Percentiles rank a stretch among this genome's conserved stretches.
Conservation (phyloP, 2,329 filamentous ascomycete genomes). For the Blastomyces parvus region DNA sequence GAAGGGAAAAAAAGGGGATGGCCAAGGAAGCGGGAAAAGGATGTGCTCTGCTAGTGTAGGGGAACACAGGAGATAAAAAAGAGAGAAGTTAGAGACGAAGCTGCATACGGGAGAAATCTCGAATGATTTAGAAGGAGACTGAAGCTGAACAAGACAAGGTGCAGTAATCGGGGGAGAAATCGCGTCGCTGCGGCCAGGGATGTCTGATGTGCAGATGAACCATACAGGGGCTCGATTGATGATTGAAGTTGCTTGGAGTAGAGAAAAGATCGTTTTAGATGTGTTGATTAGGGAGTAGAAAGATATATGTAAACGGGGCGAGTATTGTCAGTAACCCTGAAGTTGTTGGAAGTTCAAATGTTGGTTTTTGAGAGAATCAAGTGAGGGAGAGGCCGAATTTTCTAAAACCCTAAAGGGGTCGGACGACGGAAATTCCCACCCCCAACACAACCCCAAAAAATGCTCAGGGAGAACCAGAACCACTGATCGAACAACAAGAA, state of each 20-base stretch:
- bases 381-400: not conserved
- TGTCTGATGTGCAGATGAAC: not conserved
- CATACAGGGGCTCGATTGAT: not conserved
- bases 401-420: not conserved
- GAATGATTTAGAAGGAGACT: not conserved
- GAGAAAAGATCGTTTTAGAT: not conserved
- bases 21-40: slow-evolving; percentile 7
- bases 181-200: not conserved
- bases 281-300: not conserved
- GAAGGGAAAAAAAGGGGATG: not conserved
- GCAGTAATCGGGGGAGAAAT: not conserved
- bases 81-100: slow-evolving; percentile 3
- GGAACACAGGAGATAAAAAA: not conserved
- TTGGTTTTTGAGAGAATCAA: not conserved
- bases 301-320: not conserved
- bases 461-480: not conserved
- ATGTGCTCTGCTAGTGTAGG: slow-evolving; percentile 3
- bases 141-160: not conserved
- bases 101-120: slow-evolving; percentile 1
- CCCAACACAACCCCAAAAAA: not conserved
- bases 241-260: not conserved
- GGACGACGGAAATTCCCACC: not conserved
- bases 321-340: not conserved
- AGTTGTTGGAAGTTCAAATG: not conserved
- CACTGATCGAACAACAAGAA: not conserved